phyloP scores from a whole-genome alignment of 2,329 filamentous ascomycete species.

The Fusarium devonianum region DNA sequence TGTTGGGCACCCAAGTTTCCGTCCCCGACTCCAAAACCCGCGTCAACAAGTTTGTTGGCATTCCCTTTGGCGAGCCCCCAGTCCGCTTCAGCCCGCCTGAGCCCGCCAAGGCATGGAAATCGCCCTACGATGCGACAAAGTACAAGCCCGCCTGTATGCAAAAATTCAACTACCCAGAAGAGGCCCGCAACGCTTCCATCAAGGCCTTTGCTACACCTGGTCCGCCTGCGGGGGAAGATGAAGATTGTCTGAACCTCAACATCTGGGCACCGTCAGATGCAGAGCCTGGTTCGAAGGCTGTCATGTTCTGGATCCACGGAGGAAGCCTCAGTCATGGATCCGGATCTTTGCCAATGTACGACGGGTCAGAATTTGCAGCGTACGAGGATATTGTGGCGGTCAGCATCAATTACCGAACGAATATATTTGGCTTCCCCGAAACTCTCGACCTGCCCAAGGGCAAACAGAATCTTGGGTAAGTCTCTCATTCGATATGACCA shows the following conservation, averaged over 20 bases:
- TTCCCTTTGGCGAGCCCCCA: slow-evolving; percentile 42
- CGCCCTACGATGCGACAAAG: slow-evolving; percentile 35
- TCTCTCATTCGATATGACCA: rapidly evolving
- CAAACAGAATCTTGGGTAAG: slow-evolving; percentile 38
- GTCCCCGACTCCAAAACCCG: slow-evolving; percentile 20
- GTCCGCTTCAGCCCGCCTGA: slow-evolving; percentile 37
- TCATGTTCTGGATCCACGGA: slow-evolving; percentile 55
- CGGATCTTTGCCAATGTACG: slow-evolving; percentile 48
- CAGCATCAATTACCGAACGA: slow-evolving; percentile 54
- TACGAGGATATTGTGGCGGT: slow-evolving; percentile 56
- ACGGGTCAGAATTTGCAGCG: slow-evolving; percentile 50
- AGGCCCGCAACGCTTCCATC: slow-evolving; percentile 21
- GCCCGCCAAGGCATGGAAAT: slow-evolving; percentile 27
- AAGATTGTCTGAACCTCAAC: slow-evolving; percentile 48
- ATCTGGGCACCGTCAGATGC: slow-evolving; percentile 41
- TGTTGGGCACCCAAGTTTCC: slow-evolving; percentile 28
- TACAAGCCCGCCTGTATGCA: slow-evolving; percentile 39
- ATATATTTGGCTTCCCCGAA: slow-evolving; percentile 52
- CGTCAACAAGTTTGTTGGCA: slow-evolving; percentile 43
- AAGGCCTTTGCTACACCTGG: slow-evolving; percentile 36
- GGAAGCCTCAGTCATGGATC: slow-evolving; percentile 50
- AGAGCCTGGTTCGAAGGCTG: slow-evolving; percentile 45
- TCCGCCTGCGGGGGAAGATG: slow-evolving; percentile 37
- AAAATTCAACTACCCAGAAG: slow-evolving; percentile 36
- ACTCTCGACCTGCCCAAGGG: slow-evolving; percentile 32